Conservation (phyloP, 2,329 filamentous ascomycete genomes). For the Aspergillus fumigatiaffinis region DNA sequence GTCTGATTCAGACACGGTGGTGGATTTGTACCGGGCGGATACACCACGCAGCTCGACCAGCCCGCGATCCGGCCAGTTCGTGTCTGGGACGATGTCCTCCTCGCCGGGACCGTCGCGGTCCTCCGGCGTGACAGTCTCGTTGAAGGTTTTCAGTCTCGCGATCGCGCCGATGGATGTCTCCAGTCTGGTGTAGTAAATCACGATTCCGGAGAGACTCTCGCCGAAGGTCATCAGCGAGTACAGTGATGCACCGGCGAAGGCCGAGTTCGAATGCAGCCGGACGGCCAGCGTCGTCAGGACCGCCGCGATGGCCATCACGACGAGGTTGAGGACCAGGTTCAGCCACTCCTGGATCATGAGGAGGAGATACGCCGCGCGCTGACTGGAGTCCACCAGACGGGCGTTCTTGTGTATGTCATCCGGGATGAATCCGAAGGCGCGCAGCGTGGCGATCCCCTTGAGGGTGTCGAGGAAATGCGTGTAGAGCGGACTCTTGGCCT, state of each 20-base stretch:
- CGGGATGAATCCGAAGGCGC: background rate
- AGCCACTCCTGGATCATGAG: slow-evolving; percentile 35
- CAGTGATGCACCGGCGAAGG: slow-evolving; percentile 17
- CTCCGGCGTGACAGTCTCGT: slow-evolving; percentile 1
- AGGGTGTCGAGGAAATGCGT: slow-evolving; percentile 1
- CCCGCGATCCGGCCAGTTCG: background rate
- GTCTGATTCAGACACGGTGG: background rate
- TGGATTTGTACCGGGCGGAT: background rate
- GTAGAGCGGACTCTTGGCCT: background rate
- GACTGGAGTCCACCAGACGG: slow-evolving; percentile 30
- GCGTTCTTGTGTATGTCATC: slow-evolving; percentile 17
- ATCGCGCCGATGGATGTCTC: slow-evolving; percentile 10
- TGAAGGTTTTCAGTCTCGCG: slow-evolving; percentile 3
- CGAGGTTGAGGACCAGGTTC: slow-evolving; percentile 36
- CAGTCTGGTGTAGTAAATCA: slow-evolving; percentile 8
- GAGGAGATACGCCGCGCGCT: slow-evolving; percentile 35
- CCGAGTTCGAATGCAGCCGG: slow-evolving; percentile 22
- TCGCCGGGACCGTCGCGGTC: background rate
- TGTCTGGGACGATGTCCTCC: slow-evolving; percentile 1
- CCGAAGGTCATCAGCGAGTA: slow-evolving; percentile 9
- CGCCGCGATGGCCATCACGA: slow-evolving; percentile 35
- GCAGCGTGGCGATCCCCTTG: background rate
- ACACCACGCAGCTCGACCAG: no score
- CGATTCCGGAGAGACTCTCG: slow-evolving; percentile 4
- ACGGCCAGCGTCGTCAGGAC: slow-evolving; percentile 36